Evolutionary conservation across 1,284 basidiomycete species (phyloP), one percentile per base, ranked within the genome.

Genomic region (Crepidotus sp.): DNA sequence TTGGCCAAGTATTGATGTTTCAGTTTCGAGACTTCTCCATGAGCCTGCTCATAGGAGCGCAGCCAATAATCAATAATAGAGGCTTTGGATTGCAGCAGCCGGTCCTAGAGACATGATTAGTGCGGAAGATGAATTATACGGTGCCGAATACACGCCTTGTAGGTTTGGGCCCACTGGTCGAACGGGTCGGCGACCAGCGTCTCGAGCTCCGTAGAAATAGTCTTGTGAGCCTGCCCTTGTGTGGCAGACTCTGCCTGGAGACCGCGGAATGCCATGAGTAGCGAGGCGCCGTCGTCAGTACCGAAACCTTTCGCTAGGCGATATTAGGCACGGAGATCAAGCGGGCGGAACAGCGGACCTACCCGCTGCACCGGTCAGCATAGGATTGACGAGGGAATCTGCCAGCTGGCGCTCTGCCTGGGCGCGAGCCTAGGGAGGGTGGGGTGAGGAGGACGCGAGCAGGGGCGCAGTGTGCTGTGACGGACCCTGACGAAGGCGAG

Each of bases 1-100:
- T 91, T 93, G 24, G 70, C 64, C n/a, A 87, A 60, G 57, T 93
- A 93, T 36, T 76, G 69, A 45, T 81, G 74, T 62, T 85, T 89
- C 46, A 90, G 64, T 61, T 83, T 82, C 26, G 67, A 60, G 13
- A 85, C 83, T 46, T 87, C 84, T 25, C 59, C 65, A 36, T 76
- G 70, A 0, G 73, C 67, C 32, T 76, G 65, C 54, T 87, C 84
- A 50, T 86, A 89, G 4, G 73, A 66, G 31, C 74, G 76, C 51
- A 92, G 64, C 76, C 82, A 89, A 31, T 75, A 70, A 42, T 82
- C 77, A 5, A 92, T 61, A 13, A 84, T 64, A 10, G 71, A 76
- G 8, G 64, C 56, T 55, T 72, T 77, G 53, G 71, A 80, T 30
- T 72, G 66, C 27, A 62, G 63, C 17, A 87, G 67, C 29, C 80